Conservation (phyloP, 164 flowering plant genomes). For the Dillenia turbinata region DNA sequence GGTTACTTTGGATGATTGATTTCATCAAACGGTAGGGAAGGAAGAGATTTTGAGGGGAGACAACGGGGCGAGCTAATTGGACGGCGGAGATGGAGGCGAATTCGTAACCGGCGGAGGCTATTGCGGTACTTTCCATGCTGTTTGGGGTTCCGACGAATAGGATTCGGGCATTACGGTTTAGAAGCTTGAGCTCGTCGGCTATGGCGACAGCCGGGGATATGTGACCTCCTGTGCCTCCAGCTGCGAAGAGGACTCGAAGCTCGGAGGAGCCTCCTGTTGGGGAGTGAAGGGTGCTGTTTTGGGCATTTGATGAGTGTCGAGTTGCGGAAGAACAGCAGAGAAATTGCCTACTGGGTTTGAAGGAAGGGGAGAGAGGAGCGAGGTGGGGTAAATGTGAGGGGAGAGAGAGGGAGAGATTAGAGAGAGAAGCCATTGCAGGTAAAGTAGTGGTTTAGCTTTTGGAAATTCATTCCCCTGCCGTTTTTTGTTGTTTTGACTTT, state of each 20-base stretch:
- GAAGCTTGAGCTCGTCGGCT: constrained; percentile 60
- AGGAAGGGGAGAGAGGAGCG: too few relatives aligned
- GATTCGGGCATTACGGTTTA: constrained; percentile 32
- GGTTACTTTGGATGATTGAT: constrained; percentile 28
- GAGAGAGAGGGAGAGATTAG: too few relatives aligned
- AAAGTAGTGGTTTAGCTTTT: too few relatives aligned
- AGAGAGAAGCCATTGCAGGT: too few relatives aligned
- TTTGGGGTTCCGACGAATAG: constrained; percentile 54
- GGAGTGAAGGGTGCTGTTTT: neutral
- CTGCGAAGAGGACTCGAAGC: constrained; percentile 50
- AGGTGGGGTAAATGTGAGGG: too few relatives aligned
- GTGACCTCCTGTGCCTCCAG: constrained; percentile 79
- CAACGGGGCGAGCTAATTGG: constrained; percentile 36
- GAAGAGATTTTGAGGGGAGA: constrained; percentile 40
- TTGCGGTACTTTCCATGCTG: constrained; percentile 61
- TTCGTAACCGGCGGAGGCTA: constrained; percentile 51
- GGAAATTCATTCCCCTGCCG: too few relatives aligned
- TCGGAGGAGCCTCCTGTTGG: constrained; percentile 1
- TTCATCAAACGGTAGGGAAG: constrained; percentile 44
- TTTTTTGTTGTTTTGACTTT: too few relatives aligned
- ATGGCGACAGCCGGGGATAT: constrained; percentile 73
- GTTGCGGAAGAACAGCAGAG: too few relatives aligned
- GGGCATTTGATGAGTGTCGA: neutral
- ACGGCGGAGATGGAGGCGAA: constrained; percentile 42
- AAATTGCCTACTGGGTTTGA: too few relatives aligned